Conservation (phyloP, 257 asterid genomes). For the Marsdenia floribunda region DNA sequence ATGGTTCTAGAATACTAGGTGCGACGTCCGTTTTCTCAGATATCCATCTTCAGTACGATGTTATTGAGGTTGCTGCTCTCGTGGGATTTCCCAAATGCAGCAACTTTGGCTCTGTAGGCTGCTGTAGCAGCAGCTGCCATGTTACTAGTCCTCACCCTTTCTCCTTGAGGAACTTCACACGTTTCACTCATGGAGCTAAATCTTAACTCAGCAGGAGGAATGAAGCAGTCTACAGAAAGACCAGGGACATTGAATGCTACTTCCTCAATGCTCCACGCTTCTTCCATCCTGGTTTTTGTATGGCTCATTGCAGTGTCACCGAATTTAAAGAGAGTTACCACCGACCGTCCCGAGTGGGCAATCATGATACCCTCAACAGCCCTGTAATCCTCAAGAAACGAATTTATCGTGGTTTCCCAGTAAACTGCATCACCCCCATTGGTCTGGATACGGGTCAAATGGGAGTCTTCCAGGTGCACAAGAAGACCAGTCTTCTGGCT, state of each 20-base stretch:
- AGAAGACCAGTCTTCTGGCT: constrained; percentile 87
- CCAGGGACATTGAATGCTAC: constrained; percentile 66
- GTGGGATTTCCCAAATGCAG: constrained; percentile 34
- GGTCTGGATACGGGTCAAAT: constrained; percentile 58
- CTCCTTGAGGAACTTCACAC: constrained; percentile 49
- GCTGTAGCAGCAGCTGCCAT: constrained; percentile 41
- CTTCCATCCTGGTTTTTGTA: constrained; percentile 77
- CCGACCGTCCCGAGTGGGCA: constrained; percentile 68
- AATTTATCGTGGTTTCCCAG: constrained; percentile 71
- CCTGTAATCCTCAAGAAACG: constrained; percentile 61
- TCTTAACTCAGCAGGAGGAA: constrained; percentile 68
- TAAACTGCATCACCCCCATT: constrained; percentile 64
- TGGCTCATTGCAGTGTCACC: constrained; percentile 82
- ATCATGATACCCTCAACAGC: constrained; percentile 76
- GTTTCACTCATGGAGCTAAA: constrained; percentile 41
- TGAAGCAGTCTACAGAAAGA: constrained; percentile 60
- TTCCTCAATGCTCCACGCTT: constrained; percentile 66
- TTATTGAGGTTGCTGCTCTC: constrained; percentile 26
- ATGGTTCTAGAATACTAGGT: constrained; percentile 4
- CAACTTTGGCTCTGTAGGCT: constrained; percentile 48
- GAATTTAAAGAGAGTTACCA: constrained; percentile 62
- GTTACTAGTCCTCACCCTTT: constrained; percentile 29
- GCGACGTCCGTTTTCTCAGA: constrained; percentile 10
- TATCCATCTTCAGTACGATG: constrained; percentile 40
- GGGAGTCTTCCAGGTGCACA: constrained; percentile 72